Conservation (phyloP, 306 rosid species). For the Amphicarpaea edgeworthii region DNA sequence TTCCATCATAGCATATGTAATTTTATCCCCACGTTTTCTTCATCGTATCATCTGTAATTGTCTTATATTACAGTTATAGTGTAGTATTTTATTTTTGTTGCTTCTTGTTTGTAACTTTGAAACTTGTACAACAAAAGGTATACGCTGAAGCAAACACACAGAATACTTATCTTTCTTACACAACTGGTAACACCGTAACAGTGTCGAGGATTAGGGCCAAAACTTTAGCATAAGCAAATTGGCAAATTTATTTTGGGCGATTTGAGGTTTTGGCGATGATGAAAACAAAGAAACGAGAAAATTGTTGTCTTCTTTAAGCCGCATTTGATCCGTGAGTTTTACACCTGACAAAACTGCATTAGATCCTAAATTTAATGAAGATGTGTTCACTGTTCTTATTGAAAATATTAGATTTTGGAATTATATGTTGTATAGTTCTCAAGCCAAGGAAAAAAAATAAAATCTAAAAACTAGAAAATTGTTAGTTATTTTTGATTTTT, state of each 20-base stretch:
- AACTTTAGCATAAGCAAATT: too few relatives aligned
- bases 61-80: too few relatives aligned
- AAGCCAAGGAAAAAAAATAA: background rate
- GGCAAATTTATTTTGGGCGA: background rate
- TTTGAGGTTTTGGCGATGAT: background rate
- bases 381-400: background rate
- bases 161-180: too few relatives aligned
- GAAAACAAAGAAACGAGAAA: background rate
- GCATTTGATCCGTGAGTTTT: background rate
- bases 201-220: too few relatives aligned
- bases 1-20: too few relatives aligned
- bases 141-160: too few relatives aligned
- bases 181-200: too few relatives aligned
- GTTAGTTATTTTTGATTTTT: background rate
- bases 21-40: too few relatives aligned
- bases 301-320: background rate
- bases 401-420: background rate
- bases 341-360: conserved; percentile 1
- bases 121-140: too few relatives aligned
- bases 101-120: too few relatives aligned
- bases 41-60: too few relatives aligned
- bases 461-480: background rate
- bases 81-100: too few relatives aligned
- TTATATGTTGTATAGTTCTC: background rate
- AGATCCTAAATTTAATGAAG: background rate